Evolutionary conservation across 2,329 filamentous ascomycete genomes (phyloP), one percentile per base, ranked within the genome.

Genomic region (Colletotrichum nymphaeae): DNA sequence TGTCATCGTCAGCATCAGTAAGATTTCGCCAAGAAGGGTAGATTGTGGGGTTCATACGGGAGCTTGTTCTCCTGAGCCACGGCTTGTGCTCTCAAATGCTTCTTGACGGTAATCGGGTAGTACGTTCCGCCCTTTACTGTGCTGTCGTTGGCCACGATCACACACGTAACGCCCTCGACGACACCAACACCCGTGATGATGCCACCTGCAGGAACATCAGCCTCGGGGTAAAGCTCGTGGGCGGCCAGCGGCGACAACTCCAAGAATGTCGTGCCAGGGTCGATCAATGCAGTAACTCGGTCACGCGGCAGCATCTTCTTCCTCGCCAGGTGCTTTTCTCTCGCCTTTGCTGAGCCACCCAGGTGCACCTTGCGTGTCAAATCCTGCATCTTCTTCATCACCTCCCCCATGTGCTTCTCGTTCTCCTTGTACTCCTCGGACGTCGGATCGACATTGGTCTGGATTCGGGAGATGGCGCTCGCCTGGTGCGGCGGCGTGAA

Each of bases 51-150:
- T 2, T n/a, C 88, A 80, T 81, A 92, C 91, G 90, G 90, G 53
- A 92, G 82, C 57, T 89, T 92, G 83, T 98, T 98, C 82, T 98
- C 94, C 76, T 94, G 91, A 0, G 96, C 96, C 75, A 98, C 93
- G 32, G 93, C 92, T 83, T 99, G 97, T 5, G 96, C 96, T 75
- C 96, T 91, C 19, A 98, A 87, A 83, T 98, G 97, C 87, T 99
- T 99, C 87, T 98, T 98, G 72, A 98, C 94, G 0, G 96, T 99
- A 78, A 98, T 95, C 1, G 96, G 96, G 80, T 96, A 98, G 84
- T 99, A 99, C 1, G 96, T 97, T 28, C 96, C 96, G 65, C 96
- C 96, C 85, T 98, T 99, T 79, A 98, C 96, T 22, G 96, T 98
- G 85, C 94, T 97, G 81, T 98, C 96, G 81, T 98, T 98, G 71